Percentiles rank a stretch among this genome's conserved stretches.
Conservation (phyloP, 345 rosid genomes). For the Camelina neglecta region DNA sequence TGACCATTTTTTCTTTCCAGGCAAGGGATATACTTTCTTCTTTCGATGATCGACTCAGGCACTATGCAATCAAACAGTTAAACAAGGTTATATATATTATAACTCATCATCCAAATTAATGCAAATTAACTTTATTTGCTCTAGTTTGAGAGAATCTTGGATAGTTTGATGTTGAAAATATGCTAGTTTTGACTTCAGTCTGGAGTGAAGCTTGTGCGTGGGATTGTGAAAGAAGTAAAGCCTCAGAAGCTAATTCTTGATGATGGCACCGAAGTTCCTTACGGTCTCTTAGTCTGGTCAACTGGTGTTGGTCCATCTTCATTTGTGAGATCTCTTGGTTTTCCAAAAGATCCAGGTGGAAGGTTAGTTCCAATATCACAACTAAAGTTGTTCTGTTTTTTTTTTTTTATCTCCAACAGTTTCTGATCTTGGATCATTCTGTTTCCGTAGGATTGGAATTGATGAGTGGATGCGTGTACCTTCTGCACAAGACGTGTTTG, state of each 20-base stretch:
- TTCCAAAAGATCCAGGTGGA: conserved; percentile 96
- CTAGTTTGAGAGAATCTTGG: background rate
- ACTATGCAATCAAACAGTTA: conserved; percentile 85
- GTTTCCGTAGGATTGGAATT: conserved; percentile 69
- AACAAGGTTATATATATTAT: conserved; percentile 59
- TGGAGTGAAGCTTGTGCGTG: conserved; percentile 93
- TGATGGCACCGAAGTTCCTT: conserved; percentile 80
- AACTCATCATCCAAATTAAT: background rate
- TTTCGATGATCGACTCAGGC: conserved; percentile 94
- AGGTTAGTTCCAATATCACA: conserved; percentile 55
- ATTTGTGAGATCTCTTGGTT: conserved; percentile 66
- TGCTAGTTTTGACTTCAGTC: conserved; percentile 59
- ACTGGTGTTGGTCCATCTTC: conserved; percentile 96
- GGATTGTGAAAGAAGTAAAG: conserved; percentile 89
- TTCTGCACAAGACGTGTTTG: conserved; percentile 72
- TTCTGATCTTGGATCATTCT: conserved; percentile 20
- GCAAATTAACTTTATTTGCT: background rate
- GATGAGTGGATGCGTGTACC: conserved; percentile 97
- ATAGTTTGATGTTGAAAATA: conserved; percentile 11
- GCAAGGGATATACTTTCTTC: conserved; percentile 97
- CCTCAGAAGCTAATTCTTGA: conserved; percentile 78
- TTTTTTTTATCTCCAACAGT: background rate
- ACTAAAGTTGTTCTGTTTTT: background rate
- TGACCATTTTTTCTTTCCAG: conserved; percentile 42
- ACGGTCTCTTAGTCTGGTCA: conserved; percentile 91